These are phyloP conservation scores for Zoysia pacifica DNA, from an alignment of 176 grass and related monocot genomes.

Conservation along the genomic window DNA sequence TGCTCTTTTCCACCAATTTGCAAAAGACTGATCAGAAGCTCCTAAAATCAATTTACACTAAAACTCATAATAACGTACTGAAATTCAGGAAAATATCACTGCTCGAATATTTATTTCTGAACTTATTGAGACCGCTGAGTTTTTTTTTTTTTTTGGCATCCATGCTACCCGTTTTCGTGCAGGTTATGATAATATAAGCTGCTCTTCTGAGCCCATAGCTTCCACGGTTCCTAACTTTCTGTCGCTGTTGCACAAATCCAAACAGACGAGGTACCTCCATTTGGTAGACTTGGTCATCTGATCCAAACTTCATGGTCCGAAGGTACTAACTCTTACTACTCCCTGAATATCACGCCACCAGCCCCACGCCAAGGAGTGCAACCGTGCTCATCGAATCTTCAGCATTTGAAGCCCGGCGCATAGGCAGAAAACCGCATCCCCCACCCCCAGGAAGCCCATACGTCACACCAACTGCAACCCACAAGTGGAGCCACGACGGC, in stretches of 20 bases:
- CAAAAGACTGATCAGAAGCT: too few species aligned
- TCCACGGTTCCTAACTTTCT: background rate
- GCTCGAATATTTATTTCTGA: background rate
- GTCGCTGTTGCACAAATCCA: background rate
- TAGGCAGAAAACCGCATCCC: background rate
- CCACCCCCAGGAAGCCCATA: background rate
- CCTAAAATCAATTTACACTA: background rate
- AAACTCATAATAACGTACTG: background rate
- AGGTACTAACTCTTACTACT: background rate
- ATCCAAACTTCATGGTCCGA: background rate
- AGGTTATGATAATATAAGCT: background rate
- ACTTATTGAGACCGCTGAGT: background rate
- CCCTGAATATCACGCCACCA: background rate
- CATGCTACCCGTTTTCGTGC: background rate
- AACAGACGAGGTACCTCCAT: background rate
- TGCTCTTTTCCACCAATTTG: too few species aligned
- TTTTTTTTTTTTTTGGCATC: background rate
- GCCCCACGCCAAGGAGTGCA: background rate
- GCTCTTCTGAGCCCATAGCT: background rate
- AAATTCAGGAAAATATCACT: background rate
- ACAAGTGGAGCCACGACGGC: too few species aligned
- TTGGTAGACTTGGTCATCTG: background rate
- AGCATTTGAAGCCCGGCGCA: background rate
- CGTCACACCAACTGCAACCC: too few species aligned
- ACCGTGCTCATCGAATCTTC: background rate